Conservation (phyloP, 768 basidiomycete genomes). For the Pleurotus giganteus region DNA sequence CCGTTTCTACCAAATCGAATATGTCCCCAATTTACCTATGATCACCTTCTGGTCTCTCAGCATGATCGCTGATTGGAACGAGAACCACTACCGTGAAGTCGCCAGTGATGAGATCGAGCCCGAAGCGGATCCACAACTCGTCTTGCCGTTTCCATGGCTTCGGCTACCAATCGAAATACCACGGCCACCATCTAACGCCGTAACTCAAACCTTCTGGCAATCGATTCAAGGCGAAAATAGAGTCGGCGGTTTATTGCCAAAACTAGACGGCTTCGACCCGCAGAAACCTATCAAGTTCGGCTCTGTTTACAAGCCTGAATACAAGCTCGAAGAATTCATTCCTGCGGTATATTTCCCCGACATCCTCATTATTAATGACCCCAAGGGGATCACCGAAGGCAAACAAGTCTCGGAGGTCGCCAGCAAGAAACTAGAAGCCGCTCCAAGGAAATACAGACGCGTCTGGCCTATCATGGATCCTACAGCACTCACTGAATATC, state of each 20-base stretch:
- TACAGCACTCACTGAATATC: background rate
- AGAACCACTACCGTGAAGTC: background rate
- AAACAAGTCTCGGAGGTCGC: background rate
- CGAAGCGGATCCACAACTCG: background rate
- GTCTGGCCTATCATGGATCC: conserved; percentile 5
- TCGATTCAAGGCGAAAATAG: background rate
- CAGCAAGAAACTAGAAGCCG: background rate
- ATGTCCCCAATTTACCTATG: no score
- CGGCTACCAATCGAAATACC: background rate
- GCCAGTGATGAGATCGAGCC: background rate
- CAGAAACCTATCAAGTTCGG: background rate
- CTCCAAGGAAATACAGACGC: background rate
- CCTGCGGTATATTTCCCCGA: background rate
- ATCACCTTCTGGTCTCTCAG: conserved; percentile 4
- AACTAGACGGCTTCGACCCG: background rate
- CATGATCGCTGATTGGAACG: conserved; percentile 2
- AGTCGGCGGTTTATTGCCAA: background rate
- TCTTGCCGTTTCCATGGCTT: background rate
- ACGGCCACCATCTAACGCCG: background rate
- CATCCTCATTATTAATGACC: conserved; percentile 4
- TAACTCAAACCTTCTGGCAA: background rate
- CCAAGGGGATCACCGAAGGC: conserved; percentile 5
- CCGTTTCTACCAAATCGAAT: no score
- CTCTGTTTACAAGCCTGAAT: background rate
- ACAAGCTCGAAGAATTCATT: conserved; percentile 5